Base-by-base conservation (phyloP, 805 yeast species). In the Candida verbasci region DNA sequence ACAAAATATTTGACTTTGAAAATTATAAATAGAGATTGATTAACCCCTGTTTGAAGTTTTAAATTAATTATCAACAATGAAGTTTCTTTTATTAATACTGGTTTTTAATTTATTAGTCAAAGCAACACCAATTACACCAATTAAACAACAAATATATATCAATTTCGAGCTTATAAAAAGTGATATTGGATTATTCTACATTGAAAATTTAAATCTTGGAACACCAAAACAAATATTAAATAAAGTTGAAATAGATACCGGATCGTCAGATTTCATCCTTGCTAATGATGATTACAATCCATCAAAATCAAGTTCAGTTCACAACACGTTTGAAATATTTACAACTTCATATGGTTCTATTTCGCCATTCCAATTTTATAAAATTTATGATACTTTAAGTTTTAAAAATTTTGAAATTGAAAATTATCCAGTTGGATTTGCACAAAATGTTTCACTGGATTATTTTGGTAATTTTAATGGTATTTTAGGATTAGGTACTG, bases 401-500 rank as follows among this genome's bases (percentile, higher is more conserved):
- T 23, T 25, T 17, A 33, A 33, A 25, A 33, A 33, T 8, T 16
- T 17, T 2, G 6, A 33, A 8, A 25, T 33, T n/a, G 24, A 33
- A 5, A 25, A 33, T 20, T 25, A 12, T 16, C 22, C 26, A 25
- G 8, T 33, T 18, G 36, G 25, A 9, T 33, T 17, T 18, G 36
- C 30, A 3, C 36, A 29, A 25, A 25, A 24, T 15, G 18, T 10
- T 23, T 23, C 36, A n/a, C 22, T 22, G 4, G 16, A 25, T 16
- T 16, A 33, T 10, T 33, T 33, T 25, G 30, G 30, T 14, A 30
- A 30, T 15, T 33, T 33, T 17, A 23, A 12, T 15, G 52, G 49
- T 9, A 42, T 50, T 16, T 34, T 50, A 18, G 55, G 55, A 8
- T 34, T 50, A 8, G 55, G 53, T 3, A 44, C 44, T 35, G 22